A percentile compares a stretch with the other conserved stretches of the same genome.
These are phyloP conservation scores for Rhizodiscina lignyota DNA, from an alignment of 495 filamentous ascomycete species.

Conservation along the genomic window DNA sequence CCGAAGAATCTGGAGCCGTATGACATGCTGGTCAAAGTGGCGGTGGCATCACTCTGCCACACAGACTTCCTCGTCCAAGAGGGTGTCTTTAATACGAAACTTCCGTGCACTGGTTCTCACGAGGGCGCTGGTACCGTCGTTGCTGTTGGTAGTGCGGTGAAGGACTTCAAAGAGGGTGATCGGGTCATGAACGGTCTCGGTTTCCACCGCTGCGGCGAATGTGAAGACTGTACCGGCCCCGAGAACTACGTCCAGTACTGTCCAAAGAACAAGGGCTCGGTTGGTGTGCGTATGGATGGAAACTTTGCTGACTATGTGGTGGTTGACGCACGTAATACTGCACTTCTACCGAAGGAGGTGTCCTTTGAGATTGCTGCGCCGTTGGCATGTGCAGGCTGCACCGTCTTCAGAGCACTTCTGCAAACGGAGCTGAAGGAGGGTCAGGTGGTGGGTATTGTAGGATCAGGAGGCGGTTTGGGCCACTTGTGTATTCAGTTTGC, in stretches of 20 bases:
- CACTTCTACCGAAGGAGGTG: too few species aligned
- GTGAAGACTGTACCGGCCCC: slow-evolving; percentile 21
- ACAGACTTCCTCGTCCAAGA: not conserved
- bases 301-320: too few species aligned
- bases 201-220: slow-evolving; percentile 23
- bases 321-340: too few species aligned
- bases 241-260: too few species aligned
- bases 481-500: slow-evolving; percentile 11
- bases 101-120: slow-evolving; percentile 16
- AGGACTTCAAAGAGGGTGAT: slow-evolving; percentile 11
- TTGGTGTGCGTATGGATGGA: too few species aligned
- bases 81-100: not conserved
- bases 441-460: slow-evolving; percentile 10
- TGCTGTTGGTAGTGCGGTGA: slow-evolving; percentile 3
- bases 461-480: slow-evolving; percentile 9
- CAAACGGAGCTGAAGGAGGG: too few species aligned
- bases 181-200: slow-evolving; percentile 21
- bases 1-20: not conserved
- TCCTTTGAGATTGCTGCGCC: slow-evolving; percentile 7
- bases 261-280: too few species aligned
- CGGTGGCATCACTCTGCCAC: slow-evolving; percentile 1
- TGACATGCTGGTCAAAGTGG: slow-evolving; percentile 1
- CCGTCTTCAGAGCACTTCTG: too few species aligned
- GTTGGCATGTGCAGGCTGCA: too few species aligned
- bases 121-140: slow-evolving; percentile 17